phyloP scores from a whole-genome alignment of 768 basidiomycete species.

The Rossbeevera mucosa region DNA sequence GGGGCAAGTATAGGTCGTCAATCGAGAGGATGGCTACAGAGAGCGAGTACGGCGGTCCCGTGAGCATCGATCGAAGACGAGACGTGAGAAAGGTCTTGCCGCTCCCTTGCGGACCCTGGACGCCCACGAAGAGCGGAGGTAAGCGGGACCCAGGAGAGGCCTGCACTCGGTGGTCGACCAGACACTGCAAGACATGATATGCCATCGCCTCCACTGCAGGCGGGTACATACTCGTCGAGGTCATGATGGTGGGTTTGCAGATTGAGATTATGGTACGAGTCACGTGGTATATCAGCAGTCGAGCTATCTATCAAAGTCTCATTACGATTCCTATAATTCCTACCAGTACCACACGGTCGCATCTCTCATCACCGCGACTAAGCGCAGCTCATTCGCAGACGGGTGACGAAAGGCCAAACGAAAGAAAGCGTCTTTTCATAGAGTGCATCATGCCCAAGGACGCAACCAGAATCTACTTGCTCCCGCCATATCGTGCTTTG shows the following conservation, averaged over 20 bases:
- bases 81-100: constrained; percentile 83
- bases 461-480: constrained; percentile 34
- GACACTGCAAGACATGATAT: constrained; percentile 36
- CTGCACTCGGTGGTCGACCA: constrained; percentile 30
- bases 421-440: constrained; percentile 5
- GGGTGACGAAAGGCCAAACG: constrained; percentile 7
- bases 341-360: constrained; percentile 20
- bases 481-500: constrained; percentile 78
- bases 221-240: constrained; percentile 10
- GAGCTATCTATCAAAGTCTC: constrained; percentile 6
- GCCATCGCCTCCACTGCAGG: constrained; percentile 38
- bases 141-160: not conserved
- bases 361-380: constrained; percentile 17
- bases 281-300: constrained; percentile 14
- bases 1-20: constrained; percentile 84
- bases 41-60: constrained; percentile 45
- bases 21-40: constrained; percentile 65
- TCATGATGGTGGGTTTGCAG: constrained; percentile 7
- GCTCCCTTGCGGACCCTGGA: constrained; percentile 93
- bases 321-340: constrained; percentile 30
- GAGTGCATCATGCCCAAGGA: not conserved
- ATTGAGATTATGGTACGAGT: not conserved
- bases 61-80: constrained; percentile 43
- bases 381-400: constrained; percentile 9
- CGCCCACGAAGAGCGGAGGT: constrained; percentile 72